Evolutionary conservation across 257 asterid species (phyloP).

Genomic region (Leptodermis oblonga): DNA sequence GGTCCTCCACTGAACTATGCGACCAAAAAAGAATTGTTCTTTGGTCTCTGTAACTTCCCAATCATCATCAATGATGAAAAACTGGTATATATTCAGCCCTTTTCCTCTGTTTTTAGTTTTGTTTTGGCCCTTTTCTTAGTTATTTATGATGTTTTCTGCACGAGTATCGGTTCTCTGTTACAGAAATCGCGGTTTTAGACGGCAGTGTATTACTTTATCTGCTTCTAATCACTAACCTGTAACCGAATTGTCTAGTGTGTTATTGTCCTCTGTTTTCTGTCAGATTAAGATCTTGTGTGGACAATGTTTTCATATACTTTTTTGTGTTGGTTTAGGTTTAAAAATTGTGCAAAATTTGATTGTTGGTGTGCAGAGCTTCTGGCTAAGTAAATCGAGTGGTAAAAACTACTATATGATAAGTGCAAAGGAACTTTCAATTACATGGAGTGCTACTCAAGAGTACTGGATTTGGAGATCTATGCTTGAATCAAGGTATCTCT

Average conservation of each 20-base stretch:
- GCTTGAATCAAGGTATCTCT: slow-evolving; percentile 38
- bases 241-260: neutral
- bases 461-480: slow-evolving; percentile 37
- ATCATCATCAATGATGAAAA: neutral
- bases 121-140: no score
- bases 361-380: slow-evolving; percentile 28
- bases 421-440: slow-evolving; percentile 38
- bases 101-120: neutral
- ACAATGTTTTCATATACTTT: neutral
- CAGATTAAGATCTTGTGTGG: no score
- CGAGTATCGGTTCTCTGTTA: no score
- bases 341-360: neutral
- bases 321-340: neutral
- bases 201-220: no score
- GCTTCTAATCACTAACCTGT: no score
- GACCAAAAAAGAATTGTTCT: neutral
- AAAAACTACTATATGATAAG: slow-evolving; percentile 33
- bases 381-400: slow-evolving; percentile 29
- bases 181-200: no score
- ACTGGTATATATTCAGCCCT: neutral
- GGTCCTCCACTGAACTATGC: neutral
- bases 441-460: slow-evolving; percentile 20
- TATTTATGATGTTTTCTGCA: no score
- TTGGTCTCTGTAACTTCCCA: neutral
- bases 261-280: no score